phyloP scores from a whole-genome alignment of 306 rosid genomes.

The Nissolia schottii region DNA sequence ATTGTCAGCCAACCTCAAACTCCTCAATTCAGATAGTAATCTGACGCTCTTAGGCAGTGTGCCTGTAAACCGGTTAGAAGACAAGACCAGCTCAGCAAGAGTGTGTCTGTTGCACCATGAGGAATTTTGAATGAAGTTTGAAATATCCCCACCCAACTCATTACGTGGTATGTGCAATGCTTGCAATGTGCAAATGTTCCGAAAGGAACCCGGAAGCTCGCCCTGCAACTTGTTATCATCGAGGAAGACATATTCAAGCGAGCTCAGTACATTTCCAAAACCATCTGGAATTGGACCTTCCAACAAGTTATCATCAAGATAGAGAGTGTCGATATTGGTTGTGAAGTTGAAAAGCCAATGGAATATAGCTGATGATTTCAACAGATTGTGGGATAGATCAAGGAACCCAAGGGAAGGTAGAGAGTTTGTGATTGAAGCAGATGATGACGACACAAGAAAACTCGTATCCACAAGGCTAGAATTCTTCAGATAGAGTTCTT shows the following conservation, averaged over 20 bases:
- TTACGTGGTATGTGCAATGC: accelerated
- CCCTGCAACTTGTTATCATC: background rate
- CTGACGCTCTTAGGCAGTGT: background rate
- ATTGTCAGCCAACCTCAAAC: background rate
- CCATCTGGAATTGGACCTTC: conserved; percentile 1
- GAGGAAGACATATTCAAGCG: background rate
- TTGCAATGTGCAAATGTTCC: background rate
- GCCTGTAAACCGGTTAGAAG: background rate
- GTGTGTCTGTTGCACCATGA: background rate
- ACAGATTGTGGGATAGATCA: background rate
- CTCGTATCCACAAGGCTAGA: background rate
- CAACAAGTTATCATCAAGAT: background rate
- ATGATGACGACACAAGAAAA: background rate
- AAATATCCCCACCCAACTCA: background rate
- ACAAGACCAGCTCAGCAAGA: background rate
- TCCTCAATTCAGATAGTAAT: background rate
- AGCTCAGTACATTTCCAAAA: background rate
- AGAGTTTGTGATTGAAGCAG: background rate
- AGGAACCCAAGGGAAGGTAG: background rate
- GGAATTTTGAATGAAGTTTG: background rate
- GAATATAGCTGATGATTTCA: background rate
- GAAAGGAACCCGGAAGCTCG: background rate
- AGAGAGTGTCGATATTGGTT: background rate
- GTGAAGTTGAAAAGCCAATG: too few relatives aligned
- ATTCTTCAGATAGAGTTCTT: background rate